Evolutionary conservation across 225 moss, liverwort and hornwort species (phyloP).

Genomic region (Thuidium tamariscinum): DNA sequence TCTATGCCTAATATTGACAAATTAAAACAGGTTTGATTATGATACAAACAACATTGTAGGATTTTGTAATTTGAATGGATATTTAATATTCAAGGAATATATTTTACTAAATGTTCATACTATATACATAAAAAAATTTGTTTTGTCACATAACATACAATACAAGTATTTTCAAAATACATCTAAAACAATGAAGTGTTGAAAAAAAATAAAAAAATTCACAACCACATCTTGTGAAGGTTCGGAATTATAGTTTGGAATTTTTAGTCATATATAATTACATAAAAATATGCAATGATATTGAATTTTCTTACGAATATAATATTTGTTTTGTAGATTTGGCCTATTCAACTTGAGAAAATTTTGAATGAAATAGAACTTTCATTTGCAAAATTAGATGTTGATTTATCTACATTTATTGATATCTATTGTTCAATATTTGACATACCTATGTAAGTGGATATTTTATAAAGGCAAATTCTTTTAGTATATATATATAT

Average conservation of each 20-base stretch:
- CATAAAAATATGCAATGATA: accelerated
- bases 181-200: not conserved
- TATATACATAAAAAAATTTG: accelerated
- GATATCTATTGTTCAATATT: conserved; percentile 74
- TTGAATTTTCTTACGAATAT: not conserved
- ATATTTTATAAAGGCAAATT: not conserved
- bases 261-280: no score
- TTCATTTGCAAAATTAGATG: conserved; percentile 36
- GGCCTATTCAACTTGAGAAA: conserved; percentile 41
- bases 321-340: conserved; percentile 15
- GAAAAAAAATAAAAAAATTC: not conserved
- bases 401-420: conserved; percentile 56
- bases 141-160: not conserved
- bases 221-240: not conserved
- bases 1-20: conserved; percentile 50
- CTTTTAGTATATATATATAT: accelerated
- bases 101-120: not conserved
- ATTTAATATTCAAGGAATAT: not conserved
- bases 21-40: conserved; percentile 24
- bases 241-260: no score
- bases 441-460: conserved; percentile 71
- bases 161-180: not conserved
- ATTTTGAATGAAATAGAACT: conserved; percentile 34
- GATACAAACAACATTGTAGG: no score
- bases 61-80: not conserved